Evolutionary conservation across 768 basidiomycete genomes (phyloP).

Genomic region (Megacollybia marginata): DNA sequence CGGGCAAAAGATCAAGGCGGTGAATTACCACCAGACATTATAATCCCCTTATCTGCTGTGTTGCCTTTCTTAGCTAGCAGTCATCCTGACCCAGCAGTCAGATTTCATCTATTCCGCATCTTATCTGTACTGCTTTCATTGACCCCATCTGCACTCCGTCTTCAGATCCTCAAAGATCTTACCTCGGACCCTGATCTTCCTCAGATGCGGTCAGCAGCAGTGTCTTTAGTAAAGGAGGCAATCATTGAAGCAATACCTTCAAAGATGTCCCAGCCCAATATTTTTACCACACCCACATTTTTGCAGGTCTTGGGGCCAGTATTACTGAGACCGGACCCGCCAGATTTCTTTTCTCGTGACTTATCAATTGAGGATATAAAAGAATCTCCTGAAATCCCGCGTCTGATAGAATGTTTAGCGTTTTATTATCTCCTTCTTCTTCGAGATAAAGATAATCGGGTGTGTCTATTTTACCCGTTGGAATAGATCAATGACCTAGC

Average conservation of each 20-base stretch:
- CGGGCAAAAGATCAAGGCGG: conserved; percentile 11
- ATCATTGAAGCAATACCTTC: conserved; percentile 41
- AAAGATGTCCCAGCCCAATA: conserved; percentile 16
- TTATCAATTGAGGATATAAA: conserved; percentile 38
- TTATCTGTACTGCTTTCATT: conserved; percentile 46
- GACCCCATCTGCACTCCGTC: conserved; percentile 37
- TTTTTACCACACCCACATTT: conserved; percentile 50
- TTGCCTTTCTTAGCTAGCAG: conserved; percentile 52
- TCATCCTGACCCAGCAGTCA: conserved; percentile 49
- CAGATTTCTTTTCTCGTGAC: conserved; percentile 34
- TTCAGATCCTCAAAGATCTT: conserved; percentile 51
- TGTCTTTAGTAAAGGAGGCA: conserved; percentile 65
- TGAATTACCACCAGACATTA: conserved; percentile 34
- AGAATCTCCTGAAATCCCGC: conserved; percentile 47
- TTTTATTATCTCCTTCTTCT: conserved; percentile 60
- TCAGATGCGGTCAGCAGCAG: conserved; percentile 62
- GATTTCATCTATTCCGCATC: conserved; percentile 57
- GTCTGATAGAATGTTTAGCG: conserved; percentile 59
- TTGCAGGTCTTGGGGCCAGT: conserved; percentile 52
- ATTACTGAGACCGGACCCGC: conserved; percentile 50
- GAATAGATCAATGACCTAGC: background rate
- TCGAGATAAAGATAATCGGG: conserved; percentile 52
- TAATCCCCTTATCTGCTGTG: conserved; percentile 38
- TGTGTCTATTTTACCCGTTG: conserved; percentile 16
- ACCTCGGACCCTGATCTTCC: conserved; percentile 42